These are phyloP conservation scores for Tuber indicum DNA, from an alignment of 495 filamentous ascomycete genomes.

Conservation along the genomic window DNA sequence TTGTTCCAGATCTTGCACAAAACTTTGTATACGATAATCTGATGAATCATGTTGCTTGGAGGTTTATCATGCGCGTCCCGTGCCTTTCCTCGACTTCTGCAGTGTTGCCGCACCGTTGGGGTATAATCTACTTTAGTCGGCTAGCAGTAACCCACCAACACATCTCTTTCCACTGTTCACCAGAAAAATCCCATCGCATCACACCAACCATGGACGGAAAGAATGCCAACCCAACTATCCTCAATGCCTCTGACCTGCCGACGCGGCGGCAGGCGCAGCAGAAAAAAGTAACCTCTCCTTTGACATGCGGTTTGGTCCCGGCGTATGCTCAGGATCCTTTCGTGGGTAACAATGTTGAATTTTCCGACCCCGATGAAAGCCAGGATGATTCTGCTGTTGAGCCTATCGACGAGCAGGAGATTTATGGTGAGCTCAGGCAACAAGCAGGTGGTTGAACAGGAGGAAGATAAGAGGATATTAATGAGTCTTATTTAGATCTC, in stretches of 20 bases:
- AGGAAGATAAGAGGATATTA: neutral
- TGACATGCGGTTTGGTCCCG: conserved; percentile 46
- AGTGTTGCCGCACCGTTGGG: neutral
- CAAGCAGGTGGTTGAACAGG: neutral
- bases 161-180: neutral
- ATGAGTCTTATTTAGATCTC: conserved; percentile 56
- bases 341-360: conserved; percentile 41
- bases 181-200: neutral
- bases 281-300: conserved; percentile 7
- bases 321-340: conserved; percentile 54
- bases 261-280: conserved; percentile 56
- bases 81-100: neutral
- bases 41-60: neutral
- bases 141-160: neutral
- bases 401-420: conserved; percentile 91
- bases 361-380: conserved; percentile 46
- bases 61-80: neutral
- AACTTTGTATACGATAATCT: neutral
- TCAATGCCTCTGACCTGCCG: conserved; percentile 86
- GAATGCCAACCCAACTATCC: conserved; percentile 91
- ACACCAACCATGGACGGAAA: conserved; percentile 48
- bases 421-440: conserved; percentile 62
- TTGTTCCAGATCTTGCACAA: neutral
- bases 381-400: conserved; percentile 63
- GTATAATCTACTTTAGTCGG: neutral